Percentiles rank a stretch among this genome's conserved stretches.
Conservation (phyloP, 371 early-diverging fungal species). For the Parasitella parasitica region DNA sequence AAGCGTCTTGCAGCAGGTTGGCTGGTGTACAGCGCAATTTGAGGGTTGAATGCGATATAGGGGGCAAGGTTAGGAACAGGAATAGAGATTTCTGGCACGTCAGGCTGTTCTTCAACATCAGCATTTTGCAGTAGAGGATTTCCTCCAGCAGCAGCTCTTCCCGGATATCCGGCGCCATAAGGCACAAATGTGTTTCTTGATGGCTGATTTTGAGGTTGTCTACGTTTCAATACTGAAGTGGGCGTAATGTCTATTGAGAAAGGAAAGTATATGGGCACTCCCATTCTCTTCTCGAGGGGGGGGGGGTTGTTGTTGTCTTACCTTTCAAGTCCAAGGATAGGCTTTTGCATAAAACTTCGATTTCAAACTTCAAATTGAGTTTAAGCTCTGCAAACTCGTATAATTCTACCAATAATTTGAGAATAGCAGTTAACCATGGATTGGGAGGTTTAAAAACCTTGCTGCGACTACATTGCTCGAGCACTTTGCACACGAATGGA, state of each 20-base stretch:
- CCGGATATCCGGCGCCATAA: neutral
- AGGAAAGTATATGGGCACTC: neutral
- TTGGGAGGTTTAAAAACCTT: conserved; percentile 93
- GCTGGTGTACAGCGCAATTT: conserved; percentile 67
- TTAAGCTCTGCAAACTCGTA: conserved; percentile 91
- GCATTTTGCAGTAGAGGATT: conserved; percentile 5
- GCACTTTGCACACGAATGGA: conserved; percentile 96
- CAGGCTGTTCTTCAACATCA: neutral
- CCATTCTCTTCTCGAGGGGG: no score
- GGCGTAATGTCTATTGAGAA: conserved; percentile 61
- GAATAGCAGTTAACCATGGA: conserved; percentile 96
- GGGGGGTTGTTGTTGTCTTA: conserved; percentile 6
- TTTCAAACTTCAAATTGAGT: conserved; percentile 92
- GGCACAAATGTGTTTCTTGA: neutral
- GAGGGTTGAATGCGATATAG: conserved; percentile 71
- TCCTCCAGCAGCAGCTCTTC: conserved; percentile 2
- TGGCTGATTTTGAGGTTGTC: conserved; percentile 24
- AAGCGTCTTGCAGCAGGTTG: conserved; percentile 81
- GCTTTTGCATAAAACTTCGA: conserved; percentile 94
- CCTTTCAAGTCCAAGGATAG: conserved; percentile 77
- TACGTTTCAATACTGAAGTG: conserved; percentile 67
- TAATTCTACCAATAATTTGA: conserved; percentile 87
- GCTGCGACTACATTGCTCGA: conserved; percentile 83
- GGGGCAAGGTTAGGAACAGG: conserved; percentile 64
- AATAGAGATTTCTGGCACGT: conserved; percentile 12